Conservation (phyloP, 1,284 basidiomycete genomes). For the Malassezia yamatoensis region DNA sequence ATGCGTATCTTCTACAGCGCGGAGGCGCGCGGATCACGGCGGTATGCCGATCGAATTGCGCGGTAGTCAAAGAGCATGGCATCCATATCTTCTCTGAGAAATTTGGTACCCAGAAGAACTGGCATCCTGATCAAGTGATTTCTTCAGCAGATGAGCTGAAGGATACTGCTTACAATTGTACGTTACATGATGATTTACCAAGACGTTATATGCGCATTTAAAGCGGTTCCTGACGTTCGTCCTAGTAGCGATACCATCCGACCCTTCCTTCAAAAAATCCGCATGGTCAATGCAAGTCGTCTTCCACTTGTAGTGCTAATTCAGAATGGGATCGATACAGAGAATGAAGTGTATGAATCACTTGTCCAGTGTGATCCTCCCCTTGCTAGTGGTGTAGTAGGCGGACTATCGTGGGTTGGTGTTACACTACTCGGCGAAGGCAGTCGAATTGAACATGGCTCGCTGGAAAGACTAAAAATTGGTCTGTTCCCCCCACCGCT, state of each 20-base stretch:
- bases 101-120: conserved; percentile 56
- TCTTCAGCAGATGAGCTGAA: conserved; percentile 56
- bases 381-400: conserved; percentile 30
- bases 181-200: background rate
- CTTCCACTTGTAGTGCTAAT: conserved; percentile 58
- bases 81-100: conserved; percentile 57
- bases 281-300: conserved; percentile 35
- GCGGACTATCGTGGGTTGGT: conserved; percentile 51
- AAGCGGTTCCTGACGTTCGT: conserved; percentile 61
- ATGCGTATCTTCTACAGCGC: conserved; percentile 58
- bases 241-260: conserved; percentile 57
- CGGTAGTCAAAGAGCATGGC: conserved; percentile 52
- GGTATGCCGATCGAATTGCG: conserved; percentile 64
- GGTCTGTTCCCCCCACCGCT: conserved; percentile 37
- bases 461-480: conserved; percentile 45
- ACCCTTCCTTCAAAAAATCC: conserved; percentile 53
- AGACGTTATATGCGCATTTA: conserved; percentile 58
- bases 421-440: conserved; percentile 41
- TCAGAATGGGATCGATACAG: conserved; percentile 68
- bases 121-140: conserved; percentile 61
- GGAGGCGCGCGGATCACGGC: conserved; percentile 61
- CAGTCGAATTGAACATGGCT: conserved; percentile 25
- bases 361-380: conserved; percentile 47
- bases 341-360: conserved; percentile 58
- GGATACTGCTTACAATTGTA: conserved; percentile 58